Evolutionary conservation across 352 stramenopile genomes (phyloP), one percentile per base, ranked within the genome.

Genomic region (Blastocystis sp.): DNA sequence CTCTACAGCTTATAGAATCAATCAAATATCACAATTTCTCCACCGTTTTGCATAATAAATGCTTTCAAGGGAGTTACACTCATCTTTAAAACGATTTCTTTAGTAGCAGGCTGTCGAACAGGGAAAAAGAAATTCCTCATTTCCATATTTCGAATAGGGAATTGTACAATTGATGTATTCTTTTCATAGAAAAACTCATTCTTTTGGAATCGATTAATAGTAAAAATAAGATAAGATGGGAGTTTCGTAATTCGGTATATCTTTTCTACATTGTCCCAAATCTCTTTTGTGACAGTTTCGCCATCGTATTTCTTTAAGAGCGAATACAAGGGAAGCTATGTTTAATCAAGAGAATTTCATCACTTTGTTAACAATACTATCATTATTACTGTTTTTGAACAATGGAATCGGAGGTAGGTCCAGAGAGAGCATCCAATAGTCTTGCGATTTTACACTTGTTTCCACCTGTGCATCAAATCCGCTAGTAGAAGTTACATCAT

Each of bases 141-240:
- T 91, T 99, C 96, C 24, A 99, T 92, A 91, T 98, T 98, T 91
- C 98, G 98, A 41, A 99, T 95, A 4, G 96, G 97, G 90, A 99
- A 98, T 45, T 97, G 97, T 7, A 99, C 97, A 92, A 99, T 99
- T 9, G 97, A 99, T 37, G 96, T 96, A 91, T 99, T 99, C 92
- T 99, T 99, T 93, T 99, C 97, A 0, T 95, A 93, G 79, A 96
- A 98, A 90, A 98, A 99, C 68, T 97, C 96, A 92, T 99, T 99
- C 30, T 94, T 94, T 45, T 95, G 98, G 91, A 99, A 99, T 18
- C 97, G 94, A 90, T 95, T 96, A 47, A 99, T 93, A 90, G 98
- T 95, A 78, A 99, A 94, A 53, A 99, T 97, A 5, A 99, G 90
- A 91, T 98, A 99, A 30, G 89, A 90, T 13, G 97, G 97, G 16